Base-by-base conservation (phyloP, 305 asterid genomes). In the Nicotiana rustica region DNA sequence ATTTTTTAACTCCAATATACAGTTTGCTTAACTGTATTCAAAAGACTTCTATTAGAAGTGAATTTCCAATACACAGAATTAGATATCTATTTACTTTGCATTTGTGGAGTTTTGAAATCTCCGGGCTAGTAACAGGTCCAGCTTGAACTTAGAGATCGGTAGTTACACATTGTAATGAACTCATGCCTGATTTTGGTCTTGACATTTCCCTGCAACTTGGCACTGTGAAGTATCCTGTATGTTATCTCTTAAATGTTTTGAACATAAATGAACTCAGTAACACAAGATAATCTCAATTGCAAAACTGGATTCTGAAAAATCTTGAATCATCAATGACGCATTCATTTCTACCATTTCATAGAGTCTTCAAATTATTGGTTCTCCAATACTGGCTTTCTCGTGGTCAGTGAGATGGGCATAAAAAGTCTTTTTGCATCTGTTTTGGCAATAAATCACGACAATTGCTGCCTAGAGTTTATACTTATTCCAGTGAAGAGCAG, bases 321-420 rank as follows among this genome's bases (percentile, higher is more conserved):
- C 57, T 69, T 69, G 57, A 69, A 69, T 69, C 33, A 38, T 69
- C 57, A 69, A 69, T 69, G n/a, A 41, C 44, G 5, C 18, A 31
- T 41, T 69, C 35, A 38, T 38, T 69, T 69, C 52, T 69, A 69
- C 35, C 57, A 18, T 38, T 38, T 38, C 44, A 3, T 18, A 69
- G 77, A 18, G 33, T 69, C 77, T 69, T 69, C 57, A 18, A 69
- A 69, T 69, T 69, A 55, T 38, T 18, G 15, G 56, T 18, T 69
- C 47, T 69, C 57, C 5, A 38, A 18, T 33, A 38, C 35, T 38
- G 77, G 56, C 17, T 69, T 67, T 67, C 76, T 55, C 76, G 4
- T 69, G 33, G 41, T 69, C 35, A 38, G 12, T 41, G 25, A 14
- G 77, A 69, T 6, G n/a, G 77, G 35, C 44, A 69, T 36, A 18